phyloP scores from a whole-genome alignment of 768 basidiomycete genomes.

The Gymnopilus dilepis region DNA sequence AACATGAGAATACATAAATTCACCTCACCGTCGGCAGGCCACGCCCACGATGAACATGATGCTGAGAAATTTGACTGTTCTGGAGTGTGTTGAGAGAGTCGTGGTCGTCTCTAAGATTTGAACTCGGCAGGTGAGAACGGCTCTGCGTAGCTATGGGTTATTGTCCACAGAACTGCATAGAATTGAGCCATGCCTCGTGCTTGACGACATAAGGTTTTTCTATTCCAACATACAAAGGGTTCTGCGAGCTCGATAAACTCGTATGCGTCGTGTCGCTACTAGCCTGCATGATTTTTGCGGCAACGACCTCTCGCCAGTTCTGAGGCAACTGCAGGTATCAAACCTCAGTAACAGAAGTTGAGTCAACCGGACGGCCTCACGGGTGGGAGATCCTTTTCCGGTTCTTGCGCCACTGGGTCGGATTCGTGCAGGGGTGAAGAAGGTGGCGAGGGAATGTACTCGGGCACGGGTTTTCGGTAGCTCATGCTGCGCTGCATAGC shows the following conservation, averaged over 20 bases:
- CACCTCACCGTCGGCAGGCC: constrained; percentile 21
- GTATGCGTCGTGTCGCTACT: not conserved
- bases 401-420: not conserved
- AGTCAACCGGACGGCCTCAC: constrained; percentile 1
- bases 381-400: constrained; percentile 22
- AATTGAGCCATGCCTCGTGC: not conserved
- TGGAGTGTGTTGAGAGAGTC: constrained; percentile 11
- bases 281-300: constrained; percentile 14
- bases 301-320: constrained; percentile 40
- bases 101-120: constrained; percentile 7
- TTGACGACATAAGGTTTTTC: not conserved
- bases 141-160: not conserved
- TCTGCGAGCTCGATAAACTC: too few species aligned
- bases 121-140: not conserved
- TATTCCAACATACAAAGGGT: not conserved
- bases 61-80: constrained; percentile 8
- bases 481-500: constrained; percentile 53
- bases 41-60: constrained; percentile 11
- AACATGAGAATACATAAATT: not conserved
- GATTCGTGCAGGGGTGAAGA: constrained; percentile 13
- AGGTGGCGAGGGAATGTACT: constrained; percentile 66
- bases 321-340: constrained; percentile 32
- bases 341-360: not conserved
- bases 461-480: constrained; percentile 74
- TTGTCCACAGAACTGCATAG: not conserved